A percentile compares a stretch with the other conserved stretches of the same genome.
Conservation (phyloP, 164 flowering plant genomes). For the Tinospora cordifolia region DNA sequence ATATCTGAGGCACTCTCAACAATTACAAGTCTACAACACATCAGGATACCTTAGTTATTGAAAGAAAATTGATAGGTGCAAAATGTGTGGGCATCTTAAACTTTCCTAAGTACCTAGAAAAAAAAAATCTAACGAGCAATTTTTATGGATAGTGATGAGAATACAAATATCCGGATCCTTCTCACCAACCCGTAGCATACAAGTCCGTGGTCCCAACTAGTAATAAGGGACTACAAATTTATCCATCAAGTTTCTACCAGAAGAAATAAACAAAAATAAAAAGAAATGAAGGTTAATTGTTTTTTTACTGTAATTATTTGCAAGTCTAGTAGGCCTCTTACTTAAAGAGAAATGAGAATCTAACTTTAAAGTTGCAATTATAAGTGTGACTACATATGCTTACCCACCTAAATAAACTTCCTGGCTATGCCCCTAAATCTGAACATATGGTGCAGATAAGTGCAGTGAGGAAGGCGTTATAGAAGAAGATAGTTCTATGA, state of each 20-base stretch:
- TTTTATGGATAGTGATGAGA: background rate
- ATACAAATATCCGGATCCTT: background rate
- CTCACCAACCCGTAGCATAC: background rate
- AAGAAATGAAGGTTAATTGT: background rate
- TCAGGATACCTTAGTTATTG: no score
- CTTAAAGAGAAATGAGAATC: no score
- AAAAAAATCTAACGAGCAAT: no score
- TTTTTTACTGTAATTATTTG: no score
- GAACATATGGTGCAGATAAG: slow-evolving; percentile 10
- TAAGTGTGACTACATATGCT: no score
- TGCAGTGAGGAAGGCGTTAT: background rate
- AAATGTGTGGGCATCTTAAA: no score
- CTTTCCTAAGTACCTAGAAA: no score
- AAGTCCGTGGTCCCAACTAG: background rate
- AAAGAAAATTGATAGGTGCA: no score
- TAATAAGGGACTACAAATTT: background rate
- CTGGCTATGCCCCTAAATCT: background rate
- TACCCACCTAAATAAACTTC: background rate
- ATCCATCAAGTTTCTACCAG: background rate
- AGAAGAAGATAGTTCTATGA: background rate
- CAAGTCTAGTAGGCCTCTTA: no score
- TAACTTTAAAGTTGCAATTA: no score
- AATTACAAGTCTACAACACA: no score
- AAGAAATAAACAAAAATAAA: background rate
- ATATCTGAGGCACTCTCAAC: no score